Base-by-base conservation (phyloP, 2,329 filamentous ascomycete genomes). In the Beauveria medogensis region DNA sequence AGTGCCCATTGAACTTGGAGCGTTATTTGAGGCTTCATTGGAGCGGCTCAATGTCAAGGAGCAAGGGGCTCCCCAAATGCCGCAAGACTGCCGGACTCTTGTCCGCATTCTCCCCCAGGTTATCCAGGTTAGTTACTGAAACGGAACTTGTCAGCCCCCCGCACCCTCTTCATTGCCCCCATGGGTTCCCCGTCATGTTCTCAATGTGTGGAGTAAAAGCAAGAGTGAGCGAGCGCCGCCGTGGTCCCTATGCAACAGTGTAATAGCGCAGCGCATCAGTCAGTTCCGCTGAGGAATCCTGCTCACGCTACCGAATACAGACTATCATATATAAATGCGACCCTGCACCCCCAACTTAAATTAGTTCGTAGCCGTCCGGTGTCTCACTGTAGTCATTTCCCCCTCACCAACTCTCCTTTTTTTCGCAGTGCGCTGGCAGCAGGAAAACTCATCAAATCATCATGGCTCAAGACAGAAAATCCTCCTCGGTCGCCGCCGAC, bases 401-500 rank as follows among this genome's bases (percentile, higher is more conserved):
- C 18, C 24, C 51, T 41, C 41, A 2, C 26, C 55, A 50, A 1
- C 40, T 50, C 43, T 28, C 3, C 22, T 5, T 37, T 37, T 5
- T 34, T 48, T n/a, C 47, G 28, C 24, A 28, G 34, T 30, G 51
- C 51, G 26, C 20, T 18, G 20, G 14, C 3, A 22, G 20, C 40
- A 22, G 7, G 9, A 9, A 37, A 37, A 12, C 9, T 41, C 26
- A 8, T 41, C 10, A 18, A 16, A 18, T 22, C 41, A 48, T 14
- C 58, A 60, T 60, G 50, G 50, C 53, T 40, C 22, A 43, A 54
- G 51, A 59, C 24, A 51, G 41, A 43, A 58, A 59, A 24, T 50
- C 55, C 7, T 54, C 60, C n/a, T 48, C 51, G 7, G 34, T 50
- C 30, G 48, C 47, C 18, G 34, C 48, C 55, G 61, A 47, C 20